phyloP scores from a whole-genome alignment of 352 stramenopile species.

The Hyaloperonospora arabidopsidis region DNA sequence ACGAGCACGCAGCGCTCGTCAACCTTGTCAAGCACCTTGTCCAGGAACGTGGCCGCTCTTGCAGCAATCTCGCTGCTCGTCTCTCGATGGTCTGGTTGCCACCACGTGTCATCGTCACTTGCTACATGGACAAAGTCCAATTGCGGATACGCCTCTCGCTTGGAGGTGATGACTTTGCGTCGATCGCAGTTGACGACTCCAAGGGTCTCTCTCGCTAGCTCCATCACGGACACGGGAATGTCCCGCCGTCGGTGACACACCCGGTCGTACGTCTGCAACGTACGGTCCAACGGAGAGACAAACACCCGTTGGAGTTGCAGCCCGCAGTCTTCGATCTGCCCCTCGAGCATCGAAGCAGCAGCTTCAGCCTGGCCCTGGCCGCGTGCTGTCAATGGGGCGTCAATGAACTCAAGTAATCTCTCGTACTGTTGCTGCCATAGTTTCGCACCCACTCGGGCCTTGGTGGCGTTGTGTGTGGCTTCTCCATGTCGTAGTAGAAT shows the following conservation, averaged over 20 bases:
- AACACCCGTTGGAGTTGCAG: slow-evolving; percentile 50
- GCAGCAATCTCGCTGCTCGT: slow-evolving; percentile 50
- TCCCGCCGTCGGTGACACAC: slow-evolving; percentile 26
- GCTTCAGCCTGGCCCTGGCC: slow-evolving; percentile 35
- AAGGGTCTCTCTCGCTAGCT: slow-evolving; percentile 55
- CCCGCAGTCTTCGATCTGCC: slow-evolving; percentile 35
- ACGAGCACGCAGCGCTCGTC: slow-evolving; percentile 39
- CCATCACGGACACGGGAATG: slow-evolving; percentile 42
- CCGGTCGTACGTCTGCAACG: slow-evolving; percentile 48
- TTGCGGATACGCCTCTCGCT: slow-evolving; percentile 35
- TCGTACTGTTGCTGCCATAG: slow-evolving; percentile 48
- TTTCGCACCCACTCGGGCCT: slow-evolving; percentile 40
- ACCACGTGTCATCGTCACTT: slow-evolving; percentile 50
- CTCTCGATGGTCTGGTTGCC: slow-evolving; percentile 46
- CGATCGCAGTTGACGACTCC: slow-evolving; percentile 59
- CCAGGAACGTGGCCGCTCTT: slow-evolving; percentile 41
- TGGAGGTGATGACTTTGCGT: slow-evolving; percentile 34
- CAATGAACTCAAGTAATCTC: slow-evolving; percentile 43
- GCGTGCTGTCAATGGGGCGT: slow-evolving; percentile 43
- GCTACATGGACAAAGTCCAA: slow-evolving; percentile 42
- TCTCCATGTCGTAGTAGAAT: slow-evolving; percentile 63
- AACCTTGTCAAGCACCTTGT: slow-evolving; percentile 34
- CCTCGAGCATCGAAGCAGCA: slow-evolving; percentile 30
- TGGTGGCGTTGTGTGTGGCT: slow-evolving; percentile 59
- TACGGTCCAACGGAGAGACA: slow-evolving; percentile 62